A percentile compares a stretch with the other conserved stretches of the same genome.
These are phyloP conservation scores for Tulasnella sp. DNA, from an alignment of 768 basidiomycete species.

Conservation along the genomic window DNA sequence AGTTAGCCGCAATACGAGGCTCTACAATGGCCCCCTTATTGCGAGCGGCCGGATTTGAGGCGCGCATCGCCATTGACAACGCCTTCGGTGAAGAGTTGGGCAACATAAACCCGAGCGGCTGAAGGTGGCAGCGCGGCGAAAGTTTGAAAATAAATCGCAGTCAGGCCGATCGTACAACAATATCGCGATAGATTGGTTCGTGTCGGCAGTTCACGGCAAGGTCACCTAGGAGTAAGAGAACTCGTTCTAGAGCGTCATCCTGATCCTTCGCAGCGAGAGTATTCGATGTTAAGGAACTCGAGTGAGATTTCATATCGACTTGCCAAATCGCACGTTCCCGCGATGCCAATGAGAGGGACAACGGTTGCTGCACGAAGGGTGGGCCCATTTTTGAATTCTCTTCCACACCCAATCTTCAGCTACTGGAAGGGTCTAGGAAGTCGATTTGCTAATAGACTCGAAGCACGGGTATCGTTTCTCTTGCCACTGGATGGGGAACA, in stretches of 20 bases:
- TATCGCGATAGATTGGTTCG: no score
- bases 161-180: no score
- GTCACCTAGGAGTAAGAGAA: not conserved
- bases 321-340: not conserved
- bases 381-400: not conserved
- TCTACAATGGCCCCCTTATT: no score
- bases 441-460: not conserved
- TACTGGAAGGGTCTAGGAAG: not conserved
- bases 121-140: no score
- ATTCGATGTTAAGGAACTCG: not conserved
- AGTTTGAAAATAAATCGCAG: not conserved
- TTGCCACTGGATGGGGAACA: not conserved
- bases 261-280: not conserved
- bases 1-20: no score
- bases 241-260: not conserved
- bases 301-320: not conserved
- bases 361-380: no score
- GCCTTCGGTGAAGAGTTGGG: no score
- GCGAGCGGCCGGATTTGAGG: no score
- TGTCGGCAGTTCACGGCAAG: conserved; percentile 1
- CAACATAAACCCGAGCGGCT: no score
- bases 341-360: not conserved
- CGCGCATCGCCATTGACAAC: no score
- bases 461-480: not conserved
- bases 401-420: not conserved